Percentiles rank a stretch among this genome's conserved stretches.
Evolutionary conservation across 2,329 filamentous ascomycete genomes (phyloP).

Genomic region (Ilyonectria mors-panacis): DNA sequence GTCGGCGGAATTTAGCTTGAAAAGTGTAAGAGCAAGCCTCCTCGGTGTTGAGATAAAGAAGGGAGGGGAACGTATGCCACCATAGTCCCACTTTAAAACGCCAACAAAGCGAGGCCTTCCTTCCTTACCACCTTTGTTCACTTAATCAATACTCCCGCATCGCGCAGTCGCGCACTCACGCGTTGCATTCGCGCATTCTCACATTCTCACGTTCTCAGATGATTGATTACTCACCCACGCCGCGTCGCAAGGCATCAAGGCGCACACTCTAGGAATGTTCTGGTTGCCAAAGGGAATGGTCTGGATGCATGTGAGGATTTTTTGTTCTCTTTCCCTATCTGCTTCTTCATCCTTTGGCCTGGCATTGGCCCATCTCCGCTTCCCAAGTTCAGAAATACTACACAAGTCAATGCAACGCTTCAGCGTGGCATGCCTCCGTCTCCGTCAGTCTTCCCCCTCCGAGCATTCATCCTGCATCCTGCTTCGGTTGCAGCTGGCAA

Average conservation of each 20-base stretch:
- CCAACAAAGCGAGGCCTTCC: constrained; percentile 22
- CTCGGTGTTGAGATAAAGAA: constrained; percentile 5
- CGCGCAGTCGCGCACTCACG: too few species aligned
- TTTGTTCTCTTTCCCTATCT: constrained; percentile 28
- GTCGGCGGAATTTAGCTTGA: background rate
- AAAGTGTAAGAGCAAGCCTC: constrained; percentile 14
- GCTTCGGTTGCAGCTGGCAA: constrained; percentile 19
- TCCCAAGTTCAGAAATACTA: constrained; percentile 23
- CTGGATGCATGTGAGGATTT: constrained; percentile 7
- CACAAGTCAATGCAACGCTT: constrained; percentile 22
- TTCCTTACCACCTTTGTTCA: background rate
- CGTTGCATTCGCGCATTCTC: background rate
- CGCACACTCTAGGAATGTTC: constrained; percentile 34
- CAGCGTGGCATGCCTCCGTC: constrained; percentile 14
- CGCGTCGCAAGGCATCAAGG: background rate
- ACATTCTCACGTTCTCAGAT: background rate
- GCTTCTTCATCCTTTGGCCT: constrained; percentile 8
- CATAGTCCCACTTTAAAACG: constrained; percentile 45
- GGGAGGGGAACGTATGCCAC: constrained; percentile 42
- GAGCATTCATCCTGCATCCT: constrained; percentile 28
- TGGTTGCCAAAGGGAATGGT: constrained; percentile 26
- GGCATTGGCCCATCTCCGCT: constrained; percentile 1
- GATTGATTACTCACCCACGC: background rate
- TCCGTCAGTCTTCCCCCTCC: constrained; percentile 25
- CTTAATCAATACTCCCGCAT: too few species aligned